These are phyloP conservation scores for Podospora pseudocomata DNA, from an alignment of 495 filamentous ascomycete species.

Conservation along the genomic window DNA sequence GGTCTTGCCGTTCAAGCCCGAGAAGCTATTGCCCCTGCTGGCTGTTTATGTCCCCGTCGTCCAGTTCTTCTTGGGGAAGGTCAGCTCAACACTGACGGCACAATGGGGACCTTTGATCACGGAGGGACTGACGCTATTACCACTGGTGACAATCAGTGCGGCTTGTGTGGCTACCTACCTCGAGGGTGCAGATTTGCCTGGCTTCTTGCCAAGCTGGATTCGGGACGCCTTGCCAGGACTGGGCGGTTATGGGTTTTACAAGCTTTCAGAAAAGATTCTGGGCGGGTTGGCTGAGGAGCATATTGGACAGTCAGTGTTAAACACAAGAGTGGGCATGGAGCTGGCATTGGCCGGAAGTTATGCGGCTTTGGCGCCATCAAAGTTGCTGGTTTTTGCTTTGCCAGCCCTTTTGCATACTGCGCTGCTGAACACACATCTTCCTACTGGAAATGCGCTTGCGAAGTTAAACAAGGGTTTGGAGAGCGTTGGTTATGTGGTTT, in stretches of 20 bases:
- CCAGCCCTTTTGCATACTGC: slow-evolving; percentile 69
- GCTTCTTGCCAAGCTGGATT: slow-evolving; percentile 50
- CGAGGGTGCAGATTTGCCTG: slow-evolving; percentile 54
- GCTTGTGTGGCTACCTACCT: slow-evolving; percentile 61
- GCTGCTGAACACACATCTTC: slow-evolving; percentile 68
- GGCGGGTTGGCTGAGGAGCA: slow-evolving; percentile 49
- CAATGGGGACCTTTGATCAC: slow-evolving; percentile 70
- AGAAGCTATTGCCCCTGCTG: slow-evolving; percentile 75
- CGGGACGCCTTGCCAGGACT: slow-evolving; percentile 58
- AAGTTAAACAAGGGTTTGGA: slow-evolving; percentile 62
- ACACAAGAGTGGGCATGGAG: slow-evolving; percentile 70
- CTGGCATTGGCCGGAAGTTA: slow-evolving; percentile 60
- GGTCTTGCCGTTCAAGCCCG: slow-evolving; percentile 44
- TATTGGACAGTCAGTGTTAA: slow-evolving; percentile 58
- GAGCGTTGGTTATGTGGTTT: slow-evolving; percentile 54
- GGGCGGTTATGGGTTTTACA: slow-evolving; percentile 62
- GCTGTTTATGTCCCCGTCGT: slow-evolving; percentile 69
- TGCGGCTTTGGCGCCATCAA: slow-evolving; percentile 62
- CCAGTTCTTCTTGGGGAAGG: slow-evolving; percentile 63
- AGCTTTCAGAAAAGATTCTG: slow-evolving; percentile 50
- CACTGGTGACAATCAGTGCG: slow-evolving; percentile 64
- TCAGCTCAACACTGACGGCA: slow-evolving; percentile 62
- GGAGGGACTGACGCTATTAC: slow-evolving; percentile 66
- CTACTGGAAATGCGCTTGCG: slow-evolving; percentile 46
- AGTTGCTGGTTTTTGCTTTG: slow-evolving; percentile 57